These are phyloP conservation scores for Coemansia sp. DNA, from an alignment of 192 early-diverging fungal species.

Conservation along the genomic window DNA sequence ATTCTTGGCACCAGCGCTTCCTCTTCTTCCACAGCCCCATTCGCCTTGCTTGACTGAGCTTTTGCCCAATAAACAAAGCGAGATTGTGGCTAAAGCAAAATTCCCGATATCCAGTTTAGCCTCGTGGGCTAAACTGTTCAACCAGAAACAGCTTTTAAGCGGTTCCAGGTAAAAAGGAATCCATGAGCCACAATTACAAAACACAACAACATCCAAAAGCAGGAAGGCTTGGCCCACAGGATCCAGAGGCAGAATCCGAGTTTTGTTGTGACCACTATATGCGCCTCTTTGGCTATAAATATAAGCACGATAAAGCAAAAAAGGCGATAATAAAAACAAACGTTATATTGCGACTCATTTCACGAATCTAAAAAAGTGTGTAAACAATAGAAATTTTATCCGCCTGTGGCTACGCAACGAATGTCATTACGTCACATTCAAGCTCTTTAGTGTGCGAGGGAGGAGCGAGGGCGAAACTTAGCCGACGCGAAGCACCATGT, in stretches of 20 bases:
- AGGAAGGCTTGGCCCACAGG: background rate
- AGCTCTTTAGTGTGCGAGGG: background rate
- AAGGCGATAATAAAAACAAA: background rate
- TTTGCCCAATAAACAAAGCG: background rate
- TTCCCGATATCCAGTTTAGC: background rate
- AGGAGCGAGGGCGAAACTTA: constrained; percentile 21
- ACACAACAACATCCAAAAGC: background rate
- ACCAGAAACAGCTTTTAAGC: background rate
- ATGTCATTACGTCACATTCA: background rate
- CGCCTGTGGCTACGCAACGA: background rate
- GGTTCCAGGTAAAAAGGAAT: background rate
- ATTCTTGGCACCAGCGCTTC: background rate
- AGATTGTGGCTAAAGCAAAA: background rate
- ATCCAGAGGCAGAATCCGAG: background rate
- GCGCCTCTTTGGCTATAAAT: background rate
- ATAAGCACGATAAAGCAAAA: background rate
- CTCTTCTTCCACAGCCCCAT: background rate
- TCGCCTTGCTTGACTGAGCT: background rate
- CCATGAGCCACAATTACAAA: background rate
- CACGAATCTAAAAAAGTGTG: background rate
- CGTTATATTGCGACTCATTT: constrained; percentile 1
- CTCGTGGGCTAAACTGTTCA: background rate
- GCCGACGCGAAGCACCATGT: constrained; percentile 53
- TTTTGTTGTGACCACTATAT: background rate
- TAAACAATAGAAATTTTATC: background rate